Base-by-base conservation (phyloP, 768 basidiomycete genomes). In the Strobilomyces dryophilus region DNA sequence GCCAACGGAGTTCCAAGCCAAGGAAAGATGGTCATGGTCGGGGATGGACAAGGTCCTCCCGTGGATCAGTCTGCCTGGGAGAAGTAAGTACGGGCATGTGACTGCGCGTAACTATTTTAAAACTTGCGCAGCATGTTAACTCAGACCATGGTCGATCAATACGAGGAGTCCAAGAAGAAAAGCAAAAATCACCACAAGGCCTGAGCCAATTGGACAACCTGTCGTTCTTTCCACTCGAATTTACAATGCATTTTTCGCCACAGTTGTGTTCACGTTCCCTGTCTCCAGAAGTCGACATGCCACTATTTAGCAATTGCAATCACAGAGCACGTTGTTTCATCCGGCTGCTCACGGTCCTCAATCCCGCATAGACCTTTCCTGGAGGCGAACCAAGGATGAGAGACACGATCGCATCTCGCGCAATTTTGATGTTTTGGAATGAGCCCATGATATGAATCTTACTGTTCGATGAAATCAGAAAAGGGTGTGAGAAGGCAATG, bases 401-500 rank as follows among this genome's bases (percentile, higher is more conserved):
- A 14, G 92, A 93, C 26, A 97, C 95, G 56, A 99, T 85, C 7
- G 97, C 94, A 70, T 98, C 95, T 52, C 95, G 81, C 0, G 97
- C 97, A 53, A 98, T 82, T 72, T 95, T 97, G 77, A 99, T 98
- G 66, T 97, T 97, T 76, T 95, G 92, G 75, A 97, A 98, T 15
- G 95, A 95, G 21, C 97, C 97, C 71, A 99, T 85, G 61, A 99
- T 98, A 62, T 98, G 95, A 36, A 99, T 97, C 81, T 97, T 95
- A 27, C 95, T 97, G 63, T 7, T 56, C 55, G 20, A 57, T 18
- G 27, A 18, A 18, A 35, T 66, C 18, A 62, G 43, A 47, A 55
- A 46, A 45, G 15, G 17, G 36, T 8, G 20, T 11, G 48, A 5
- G 40, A 29, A 29, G 9, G 26, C 9, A 20, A 26, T 9, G 40